These are phyloP conservation scores for Magnusiomyces starmeri DNA, from an alignment of 1,139 yeast species.

Conservation along the genomic window DNA sequence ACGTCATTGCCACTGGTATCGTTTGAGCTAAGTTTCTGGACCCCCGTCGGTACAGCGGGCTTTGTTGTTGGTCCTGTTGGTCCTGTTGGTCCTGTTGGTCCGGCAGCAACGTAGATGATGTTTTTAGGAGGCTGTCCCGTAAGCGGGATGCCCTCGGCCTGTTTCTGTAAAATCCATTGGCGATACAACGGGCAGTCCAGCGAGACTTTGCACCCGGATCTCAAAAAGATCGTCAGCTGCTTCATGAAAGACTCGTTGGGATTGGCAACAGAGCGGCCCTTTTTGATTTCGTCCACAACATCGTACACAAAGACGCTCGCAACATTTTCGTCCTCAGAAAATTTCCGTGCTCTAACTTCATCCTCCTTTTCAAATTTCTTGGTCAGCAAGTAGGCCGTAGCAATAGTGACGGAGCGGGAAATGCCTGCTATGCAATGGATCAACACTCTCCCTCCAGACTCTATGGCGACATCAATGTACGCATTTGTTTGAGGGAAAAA, in stretches of 20 bases:
- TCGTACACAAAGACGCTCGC: constrained; percentile 52
- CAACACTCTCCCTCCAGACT: constrained; percentile 25
- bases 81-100: no score
- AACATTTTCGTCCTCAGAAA: constrained; percentile 1
- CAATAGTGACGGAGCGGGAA: constrained; percentile 68
- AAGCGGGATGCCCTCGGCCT: constrained; percentile 30
- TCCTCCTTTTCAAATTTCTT: background rate
- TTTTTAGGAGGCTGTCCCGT: constrained; percentile 23
- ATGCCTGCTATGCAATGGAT: constrained; percentile 69
- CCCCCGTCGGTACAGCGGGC: background rate
- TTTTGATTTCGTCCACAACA: constrained; percentile 63
- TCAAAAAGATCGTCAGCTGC: constrained; percentile 60
- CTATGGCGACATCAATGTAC: constrained; percentile 62
- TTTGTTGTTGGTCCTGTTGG: no score
- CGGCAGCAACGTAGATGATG: constrained; percentile 2
- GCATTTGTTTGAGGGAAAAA: constrained; percentile 52
- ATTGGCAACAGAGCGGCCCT: constrained; percentile 50
- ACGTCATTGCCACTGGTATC: background rate
- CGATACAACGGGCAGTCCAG: constrained; percentile 41
- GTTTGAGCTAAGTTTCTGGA: background rate
- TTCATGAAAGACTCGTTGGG: constrained; percentile 76
- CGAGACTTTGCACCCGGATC: constrained; percentile 39
- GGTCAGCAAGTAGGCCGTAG: constrained; percentile 69
- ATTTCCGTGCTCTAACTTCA: background rate
- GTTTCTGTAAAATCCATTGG: constrained; percentile 43